Evolutionary conservation across 805 yeast genomes (phyloP), one percentile per base, ranked within the genome.

Genomic region (Yamadazyma akitaensis): DNA sequence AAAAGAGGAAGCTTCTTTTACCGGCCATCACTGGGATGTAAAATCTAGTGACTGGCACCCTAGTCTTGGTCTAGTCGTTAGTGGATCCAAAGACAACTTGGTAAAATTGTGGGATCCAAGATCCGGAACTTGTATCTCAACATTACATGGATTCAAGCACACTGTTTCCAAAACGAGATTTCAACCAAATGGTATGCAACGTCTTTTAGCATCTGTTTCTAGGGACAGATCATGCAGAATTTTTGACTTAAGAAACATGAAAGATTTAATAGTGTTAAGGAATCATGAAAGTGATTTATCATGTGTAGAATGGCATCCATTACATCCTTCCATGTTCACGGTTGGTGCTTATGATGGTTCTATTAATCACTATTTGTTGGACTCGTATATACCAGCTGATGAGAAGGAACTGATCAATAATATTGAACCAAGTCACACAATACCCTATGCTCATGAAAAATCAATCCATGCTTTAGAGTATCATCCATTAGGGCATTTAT

Each of bases 21-120:
- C 82, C 19, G 98, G 98, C 2, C 99, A 94, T 67, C 96, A 95
- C 63, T 94, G 99, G 99, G 99, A 94, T 66, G 97, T 94, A 18
- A 94, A 94, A 62, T 82, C 91, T 45, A 88, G 95, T 44, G 98
- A 94, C 64, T 94, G 99, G 99, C 99, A 94, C 65, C 88, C 96
- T 5, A 74, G 77, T 11, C 69, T 88, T 65, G 97, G 97, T 0
- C 73, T 94, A 24, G 76, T 94, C 42, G 97, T 86, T 0, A 80
- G 91, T 52, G 99, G 97, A 0, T 94, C 98, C 0, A 94, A 95
- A 63, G 99, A 94, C 66, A 95, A 95, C 64, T 70, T 90, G 54
- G 80, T 94, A 40, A 90, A 91, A 66, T 71, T 94, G 21, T 94
- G 99, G 99, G 99, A 94, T 62, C 99, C 99, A 10, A 76, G 99